phyloP scores from a whole-genome alignment of 371 early-diverging fungal genomes.

The Zopfochytrium polystomum region DNA sequence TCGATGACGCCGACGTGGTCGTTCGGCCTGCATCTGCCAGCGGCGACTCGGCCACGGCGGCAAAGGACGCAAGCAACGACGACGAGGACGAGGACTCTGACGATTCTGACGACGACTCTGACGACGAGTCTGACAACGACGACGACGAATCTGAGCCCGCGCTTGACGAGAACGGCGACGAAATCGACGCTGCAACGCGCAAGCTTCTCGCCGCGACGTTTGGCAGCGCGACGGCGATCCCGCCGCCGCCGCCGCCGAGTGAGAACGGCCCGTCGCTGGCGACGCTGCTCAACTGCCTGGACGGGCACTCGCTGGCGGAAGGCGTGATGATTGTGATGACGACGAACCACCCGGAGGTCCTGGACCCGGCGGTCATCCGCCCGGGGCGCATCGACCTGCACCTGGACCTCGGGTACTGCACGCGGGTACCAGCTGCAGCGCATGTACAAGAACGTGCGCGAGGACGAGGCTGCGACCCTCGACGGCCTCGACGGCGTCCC shows the following conservation, averaged over 20 bases:
- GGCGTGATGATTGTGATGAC: constrained; percentile 82
- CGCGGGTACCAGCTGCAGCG: constrained; percentile 56
- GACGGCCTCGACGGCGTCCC: constrained; percentile 16
- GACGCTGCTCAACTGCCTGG: constrained; percentile 75
- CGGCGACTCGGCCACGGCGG: constrained; percentile 5
- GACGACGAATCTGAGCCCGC: too few species aligned
- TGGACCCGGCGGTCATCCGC: constrained; percentile 83
- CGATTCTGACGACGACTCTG: constrained; percentile 4
- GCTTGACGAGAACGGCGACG: too few species aligned
- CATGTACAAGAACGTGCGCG: constrained; percentile 51
- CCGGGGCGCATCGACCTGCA: constrained; percentile 85
- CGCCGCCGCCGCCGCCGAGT: too few species aligned
- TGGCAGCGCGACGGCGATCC: too few species aligned
- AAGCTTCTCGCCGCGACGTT: too few species aligned
- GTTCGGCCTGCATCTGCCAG: too few species aligned
- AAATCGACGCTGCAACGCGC: too few species aligned
- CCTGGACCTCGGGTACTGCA: constrained; percentile 63
- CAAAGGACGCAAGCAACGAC: background rate
- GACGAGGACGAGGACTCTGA: constrained; percentile 1
- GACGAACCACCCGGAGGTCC: constrained; percentile 74
- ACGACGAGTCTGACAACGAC: too few species aligned
- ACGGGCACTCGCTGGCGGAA: constrained; percentile 76
- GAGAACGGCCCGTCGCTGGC: too few species aligned
- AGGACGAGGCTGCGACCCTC: constrained; percentile 20
- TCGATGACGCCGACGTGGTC: constrained; percentile 2